Evolutionary conservation across 164 flowering plant species (phyloP).

Genomic region (Chimonanthus praecox): DNA sequence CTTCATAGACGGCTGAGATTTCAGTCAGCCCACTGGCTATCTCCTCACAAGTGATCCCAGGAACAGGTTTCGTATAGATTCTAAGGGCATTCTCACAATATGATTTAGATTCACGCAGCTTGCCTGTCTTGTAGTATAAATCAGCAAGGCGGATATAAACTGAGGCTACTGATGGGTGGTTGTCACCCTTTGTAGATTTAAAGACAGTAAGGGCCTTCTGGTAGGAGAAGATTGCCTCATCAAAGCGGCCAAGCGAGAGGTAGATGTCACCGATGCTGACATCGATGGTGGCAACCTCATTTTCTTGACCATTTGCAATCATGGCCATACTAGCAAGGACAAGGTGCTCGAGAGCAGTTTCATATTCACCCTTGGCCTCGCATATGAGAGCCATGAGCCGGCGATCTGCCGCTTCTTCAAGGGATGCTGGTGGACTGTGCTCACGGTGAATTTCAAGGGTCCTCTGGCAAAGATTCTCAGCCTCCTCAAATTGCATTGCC

Average conservation of each 20-base stretch:
- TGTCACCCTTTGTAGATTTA: slow-evolving; percentile 87
- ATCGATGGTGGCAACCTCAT: slow-evolving; percentile 91
- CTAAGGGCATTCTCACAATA: slow-evolving; percentile 90
- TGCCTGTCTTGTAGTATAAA: slow-evolving; percentile 85
- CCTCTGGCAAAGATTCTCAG: slow-evolving; percentile 75
- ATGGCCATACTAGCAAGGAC: slow-evolving; percentile 98
- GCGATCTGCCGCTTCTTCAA: slow-evolving; percentile 97
- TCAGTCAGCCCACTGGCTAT: slow-evolving; percentile 85
- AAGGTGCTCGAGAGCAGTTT: slow-evolving; percentile 92
- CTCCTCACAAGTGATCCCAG: slow-evolving; percentile 85
- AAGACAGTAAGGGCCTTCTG: slow-evolving; percentile 98
- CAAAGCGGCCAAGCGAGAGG: slow-evolving; percentile 74
- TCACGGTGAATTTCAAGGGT: slow-evolving; percentile 91
- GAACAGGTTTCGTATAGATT: slow-evolving; percentile 88
- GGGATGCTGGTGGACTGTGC: slow-evolving; percentile 89
- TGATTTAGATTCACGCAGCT: slow-evolving; percentile 84
- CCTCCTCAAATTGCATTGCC: slow-evolving; percentile 95
- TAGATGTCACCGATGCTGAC: slow-evolving; percentile 92
- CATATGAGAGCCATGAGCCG: slow-evolving; percentile 91
- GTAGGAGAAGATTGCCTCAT: slow-evolving; percentile 94
- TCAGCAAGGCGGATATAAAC: slow-evolving; percentile 95
- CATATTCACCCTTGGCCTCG: slow-evolving; percentile 93
- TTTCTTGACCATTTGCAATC: slow-evolving; percentile 86
- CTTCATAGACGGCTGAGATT: slow-evolving; percentile 83
- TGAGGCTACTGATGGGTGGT: slow-evolving; percentile 87